Conservation (phyloP, 2,329 filamentous ascomycete genomes). For the Trichoderma semiorbis region DNA sequence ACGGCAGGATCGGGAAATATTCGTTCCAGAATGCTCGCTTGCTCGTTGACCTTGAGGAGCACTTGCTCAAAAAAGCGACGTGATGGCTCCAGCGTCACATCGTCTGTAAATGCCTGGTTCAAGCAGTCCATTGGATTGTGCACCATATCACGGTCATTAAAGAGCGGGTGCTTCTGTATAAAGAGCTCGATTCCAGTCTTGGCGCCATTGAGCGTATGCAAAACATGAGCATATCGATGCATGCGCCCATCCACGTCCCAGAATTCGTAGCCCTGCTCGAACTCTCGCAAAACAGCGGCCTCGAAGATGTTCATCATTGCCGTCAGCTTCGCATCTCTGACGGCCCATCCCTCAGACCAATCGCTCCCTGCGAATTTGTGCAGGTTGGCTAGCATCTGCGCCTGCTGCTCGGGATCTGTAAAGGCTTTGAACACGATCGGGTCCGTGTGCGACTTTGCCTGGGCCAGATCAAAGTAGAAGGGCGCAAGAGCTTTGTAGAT, state of each 20-base stretch:
- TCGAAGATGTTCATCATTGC: constrained; percentile 82
- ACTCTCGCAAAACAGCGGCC: constrained; percentile 84
- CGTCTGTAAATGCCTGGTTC: constrained; percentile 61
- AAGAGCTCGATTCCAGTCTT: constrained; percentile 77
- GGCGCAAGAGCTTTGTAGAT: constrained; percentile 85
- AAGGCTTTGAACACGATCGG: constrained; percentile 84
- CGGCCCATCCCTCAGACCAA: constrained; percentile 68
- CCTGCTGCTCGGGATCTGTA: constrained; percentile 83
- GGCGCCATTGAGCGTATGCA: constrained; percentile 79
- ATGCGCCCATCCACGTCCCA: constrained; percentile 87
- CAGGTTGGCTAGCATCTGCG: constrained; percentile 81
- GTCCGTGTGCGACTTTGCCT: constrained; percentile 69
- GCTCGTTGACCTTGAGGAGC: constrained; percentile 74
- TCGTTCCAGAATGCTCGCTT: constrained; percentile 72
- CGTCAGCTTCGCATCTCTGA: constrained; percentile 68
- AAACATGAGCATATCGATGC: constrained; percentile 82
- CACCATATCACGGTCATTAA: constrained; percentile 67
- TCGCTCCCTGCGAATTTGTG: constrained; percentile 77
- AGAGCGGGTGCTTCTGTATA: constrained; percentile 81
- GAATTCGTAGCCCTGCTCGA: constrained; percentile 85
- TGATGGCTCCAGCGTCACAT: constrained; percentile 74
- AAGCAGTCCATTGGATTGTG: constrained; percentile 75
- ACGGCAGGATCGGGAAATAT: constrained; percentile 72
- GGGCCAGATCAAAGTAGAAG: constrained; percentile 80
- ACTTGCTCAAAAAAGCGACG: constrained; percentile 76